Evolutionary conservation across 257 asterid species (phyloP), one percentile per base, ranked within the genome.

Genomic region (Nicotiana undulata): DNA sequence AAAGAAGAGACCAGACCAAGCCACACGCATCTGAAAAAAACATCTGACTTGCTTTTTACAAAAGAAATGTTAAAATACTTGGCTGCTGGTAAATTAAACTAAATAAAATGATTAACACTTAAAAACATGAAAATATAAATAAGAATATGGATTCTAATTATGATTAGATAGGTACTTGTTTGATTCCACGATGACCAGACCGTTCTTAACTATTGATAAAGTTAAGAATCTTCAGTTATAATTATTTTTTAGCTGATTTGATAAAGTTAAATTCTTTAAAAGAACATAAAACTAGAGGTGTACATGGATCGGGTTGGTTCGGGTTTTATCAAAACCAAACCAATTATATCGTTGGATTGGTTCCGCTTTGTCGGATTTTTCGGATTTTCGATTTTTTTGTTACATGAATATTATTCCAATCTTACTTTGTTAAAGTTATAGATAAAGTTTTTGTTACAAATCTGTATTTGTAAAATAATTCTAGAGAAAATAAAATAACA

Each of bases 1-100:
- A 68, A 89, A 85, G 89, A 75, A 87, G 90, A 85, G 81, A 82
- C 77, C 86, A 84, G 85, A 74, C 88, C 88, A 64, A 53, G 81
- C 77, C 81, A 70, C 90, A 90, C 83, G 87, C 84, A 86, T 85
- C 79, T 81, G 32, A 75, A 29, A 70, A 64, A 80, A 79, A 20
- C 20, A 74, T 79, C 46, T 22, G 55, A 66, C 77, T 59, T 81
- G 70, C 78, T 79, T 86, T 87, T 86, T 86, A 76, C 60, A 81
- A 87, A 86, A 84, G 86, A 83, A 87, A 53, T 72, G 74, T 79
- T 84, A 75, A 61, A 67, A 28, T 76, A 84, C 34, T 63, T 56
- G 34, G 32, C 32, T 81, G n/a, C 60, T 10, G 63, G 22, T 17
- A 49, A 24, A 46, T 18, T 12, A 34, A 32, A 29, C n/a, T n/a